Evolutionary conservation across 805 yeast species (phyloP), one percentile per base, ranked within the genome.

Genomic region (Ogataea parapolymorpha): DNA sequence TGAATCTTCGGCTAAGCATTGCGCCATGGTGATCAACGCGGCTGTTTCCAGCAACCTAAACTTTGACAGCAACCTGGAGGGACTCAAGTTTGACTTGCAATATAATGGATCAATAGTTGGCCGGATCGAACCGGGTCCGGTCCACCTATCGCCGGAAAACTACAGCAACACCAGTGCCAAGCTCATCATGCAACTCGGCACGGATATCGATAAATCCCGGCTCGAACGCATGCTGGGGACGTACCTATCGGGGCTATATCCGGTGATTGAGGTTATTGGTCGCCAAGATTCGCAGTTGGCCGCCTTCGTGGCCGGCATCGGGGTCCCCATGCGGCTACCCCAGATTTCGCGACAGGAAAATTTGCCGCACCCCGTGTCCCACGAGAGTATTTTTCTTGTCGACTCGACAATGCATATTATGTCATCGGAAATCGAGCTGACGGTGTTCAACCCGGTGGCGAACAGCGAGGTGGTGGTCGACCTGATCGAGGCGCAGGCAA

Each of bases 401-500:
- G 71, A 68, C 12, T 67, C 77, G 5, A 74, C 75, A 0, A 71
- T 80, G 61, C 83, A 80, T 55, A 48, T 80, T 3, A 61, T 79
- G 60, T 62, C 73, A 0, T 73, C 80, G 1, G 79, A 77, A 33
- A 66, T 77, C 5, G 82, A 78, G 49, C 53, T 80, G 41, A 70
- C 72, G 0, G 62, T 79, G 0, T 75, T 55, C 56, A 80, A 80
- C 49, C 86, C 86, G 1, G 50, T 80, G 1, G 41, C 47, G 4
- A 78, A 80, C 50, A 55, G 66, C n/a, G 72, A 67, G 12, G 58
- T 75, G 1, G 50, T 59, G n/a, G 58, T 75, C 11, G 61, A 60
- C 8, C 59, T 80, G 14, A 44, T 63, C 14, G 66, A 66, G 27
- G 82, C 76, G 1, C 66, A 64, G 37, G 84, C 83, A 0, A 61